Percentiles rank a stretch among this genome's conserved stretches.
Evolutionary conservation across 1,139 yeast genomes (phyloP).

Genomic region (Blastobotrys buckinghamii): DNA sequence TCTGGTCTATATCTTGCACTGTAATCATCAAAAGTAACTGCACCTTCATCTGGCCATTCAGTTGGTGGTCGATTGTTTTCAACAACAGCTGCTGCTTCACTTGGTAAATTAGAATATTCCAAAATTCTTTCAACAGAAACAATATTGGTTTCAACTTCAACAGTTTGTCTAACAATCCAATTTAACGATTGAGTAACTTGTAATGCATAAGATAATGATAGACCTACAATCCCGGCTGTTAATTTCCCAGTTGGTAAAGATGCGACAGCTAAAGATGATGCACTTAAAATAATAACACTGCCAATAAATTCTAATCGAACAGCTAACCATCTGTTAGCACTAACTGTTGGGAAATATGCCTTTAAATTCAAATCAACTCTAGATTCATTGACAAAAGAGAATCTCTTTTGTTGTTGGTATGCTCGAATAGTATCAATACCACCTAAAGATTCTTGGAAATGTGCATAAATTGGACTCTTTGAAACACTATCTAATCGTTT

Average conservation of each 20-base stretch:
- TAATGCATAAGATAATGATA: constrained; percentile 86
- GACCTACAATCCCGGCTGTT: constrained; percentile 88
- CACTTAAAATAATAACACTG: constrained; percentile 74
- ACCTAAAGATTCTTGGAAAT: constrained; percentile 89
- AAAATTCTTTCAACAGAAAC: constrained; percentile 93
- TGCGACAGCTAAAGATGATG: constrained; percentile 74
- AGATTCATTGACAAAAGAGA: constrained; percentile 63
- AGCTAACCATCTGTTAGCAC: constrained; percentile 95
- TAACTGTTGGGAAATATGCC: constrained; percentile 90
- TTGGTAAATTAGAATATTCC: constrained; percentile 67
- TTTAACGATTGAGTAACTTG: constrained; percentile 89
- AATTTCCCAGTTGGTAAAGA: constrained; percentile 62
- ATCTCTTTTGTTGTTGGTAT: constrained; percentile 69
- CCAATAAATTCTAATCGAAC: constrained; percentile 89
- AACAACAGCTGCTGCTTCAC: constrained; percentile 80
- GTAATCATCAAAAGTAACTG: constrained; percentile 63
- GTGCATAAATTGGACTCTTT: constrained; percentile 90
- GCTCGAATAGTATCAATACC: constrained; percentile 92
- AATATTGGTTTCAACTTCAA: constrained; percentile 93
- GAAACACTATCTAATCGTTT: constrained; percentile 93
- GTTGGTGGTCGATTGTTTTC: constrained; percentile 62
- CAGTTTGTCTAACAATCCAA: constrained; percentile 98
- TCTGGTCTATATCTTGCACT: constrained; percentile 84
- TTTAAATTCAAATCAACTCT: constrained; percentile 81
- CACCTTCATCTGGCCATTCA: constrained; percentile 78